A percentile compares a stretch with the other conserved stretches of the same genome.
Conservation (phyloP, 345 rosid species). For the Eutrema japonicum region DNA sequence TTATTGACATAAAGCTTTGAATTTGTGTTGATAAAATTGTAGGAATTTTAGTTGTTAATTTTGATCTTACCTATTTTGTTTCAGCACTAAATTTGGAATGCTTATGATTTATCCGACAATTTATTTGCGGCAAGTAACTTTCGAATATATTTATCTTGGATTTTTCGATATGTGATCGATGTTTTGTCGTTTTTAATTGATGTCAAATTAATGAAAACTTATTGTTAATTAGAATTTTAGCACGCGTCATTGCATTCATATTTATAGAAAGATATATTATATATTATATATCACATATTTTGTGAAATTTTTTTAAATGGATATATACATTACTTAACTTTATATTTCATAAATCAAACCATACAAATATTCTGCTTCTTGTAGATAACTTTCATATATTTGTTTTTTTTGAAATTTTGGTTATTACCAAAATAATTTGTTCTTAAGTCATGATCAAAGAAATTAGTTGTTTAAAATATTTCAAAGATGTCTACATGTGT, state of each 20-base stretch:
- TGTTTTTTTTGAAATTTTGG: not conserved
- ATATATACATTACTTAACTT: slow-evolving; percentile 4
- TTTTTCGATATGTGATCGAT: not conserved
- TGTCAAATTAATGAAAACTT: not conserved
- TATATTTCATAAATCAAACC: not conserved
- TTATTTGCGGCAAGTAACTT: not conserved
- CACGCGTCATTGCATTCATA: not conserved
- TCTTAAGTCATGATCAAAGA: not conserved
- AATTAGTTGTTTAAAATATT: not conserved
- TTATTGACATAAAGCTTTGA: not conserved
- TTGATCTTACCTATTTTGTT: not conserved
- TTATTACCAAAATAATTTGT: not conserved
- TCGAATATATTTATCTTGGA: not conserved
- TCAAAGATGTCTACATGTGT: not conserved
- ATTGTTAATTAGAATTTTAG: not conserved
- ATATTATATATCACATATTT: no score
- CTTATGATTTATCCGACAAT: not conserved
- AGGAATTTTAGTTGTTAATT: not conserved
- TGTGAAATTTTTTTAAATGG: not conserved
- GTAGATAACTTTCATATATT: not conserved
- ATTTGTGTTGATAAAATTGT: not conserved
- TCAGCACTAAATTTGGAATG: slow-evolving; percentile 4
- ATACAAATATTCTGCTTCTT: not conserved
- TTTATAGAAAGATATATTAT: not conserved
- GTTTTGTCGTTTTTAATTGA: not conserved